phyloP scores from a whole-genome alignment of 2,329 filamentous ascomycete species.

The Anthostomella pinea region DNA sequence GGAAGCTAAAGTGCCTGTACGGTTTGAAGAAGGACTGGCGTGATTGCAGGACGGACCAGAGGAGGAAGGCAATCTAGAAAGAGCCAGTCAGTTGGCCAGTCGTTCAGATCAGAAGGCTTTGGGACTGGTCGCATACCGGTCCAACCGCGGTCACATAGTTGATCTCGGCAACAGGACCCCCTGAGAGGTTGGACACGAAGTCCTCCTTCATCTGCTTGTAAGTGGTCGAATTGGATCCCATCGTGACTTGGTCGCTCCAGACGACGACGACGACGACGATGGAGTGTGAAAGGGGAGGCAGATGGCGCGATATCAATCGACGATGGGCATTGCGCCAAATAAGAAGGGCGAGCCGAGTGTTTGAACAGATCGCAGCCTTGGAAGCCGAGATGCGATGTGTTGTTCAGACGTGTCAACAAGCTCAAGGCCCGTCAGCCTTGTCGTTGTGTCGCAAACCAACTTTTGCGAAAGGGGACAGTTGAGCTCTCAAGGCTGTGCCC shows the following conservation, averaged over 20 bases:
- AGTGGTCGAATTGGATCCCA: slow-evolving; percentile 43
- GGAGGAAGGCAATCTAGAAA: slow-evolving; percentile 69
- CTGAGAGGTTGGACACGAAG: slow-evolving; percentile 88
- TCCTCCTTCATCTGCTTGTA: slow-evolving; percentile 95
- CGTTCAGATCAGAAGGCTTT: not conserved
- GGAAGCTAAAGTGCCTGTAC: slow-evolving; percentile 64
- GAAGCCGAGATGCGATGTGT: slow-evolving; percentile 15
- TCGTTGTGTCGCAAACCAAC: too few species aligned
- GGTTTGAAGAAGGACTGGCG: slow-evolving; percentile 80
- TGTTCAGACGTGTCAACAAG: slow-evolving; percentile 6
- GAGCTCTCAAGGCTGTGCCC: too few species aligned
- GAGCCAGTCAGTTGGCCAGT: slow-evolving; percentile 13
- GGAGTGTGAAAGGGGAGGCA: too few species aligned
- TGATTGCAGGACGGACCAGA: slow-evolving; percentile 87
- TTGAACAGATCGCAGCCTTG: slow-evolving; percentile 19
- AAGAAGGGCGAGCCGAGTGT: slow-evolving; percentile 2
- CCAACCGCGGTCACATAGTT: slow-evolving; percentile 81
- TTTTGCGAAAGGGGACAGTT: too few species aligned
- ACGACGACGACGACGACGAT: too few species aligned
- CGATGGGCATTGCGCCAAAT: slow-evolving; percentile 1
- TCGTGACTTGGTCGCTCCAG: slow-evolving; percentile 13
- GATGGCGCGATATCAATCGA: not conserved
- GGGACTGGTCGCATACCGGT: slow-evolving; percentile 58
- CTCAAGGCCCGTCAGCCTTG: too few species aligned
- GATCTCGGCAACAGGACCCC: slow-evolving; percentile 81